phyloP scores from a whole-genome alignment of 1,284 basidiomycete species.

The Wallemia hederae region DNA sequence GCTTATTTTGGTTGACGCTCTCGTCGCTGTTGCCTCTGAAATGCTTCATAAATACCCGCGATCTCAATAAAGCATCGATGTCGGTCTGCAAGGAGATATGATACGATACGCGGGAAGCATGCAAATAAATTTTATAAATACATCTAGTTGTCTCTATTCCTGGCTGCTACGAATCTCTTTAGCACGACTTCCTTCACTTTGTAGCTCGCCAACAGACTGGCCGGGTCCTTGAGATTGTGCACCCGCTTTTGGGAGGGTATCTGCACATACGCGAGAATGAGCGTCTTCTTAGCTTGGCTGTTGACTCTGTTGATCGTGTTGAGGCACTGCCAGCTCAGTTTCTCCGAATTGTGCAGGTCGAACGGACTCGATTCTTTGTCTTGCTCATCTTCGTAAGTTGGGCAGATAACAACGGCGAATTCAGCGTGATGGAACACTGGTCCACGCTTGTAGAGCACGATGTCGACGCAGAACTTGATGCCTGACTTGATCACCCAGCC shows the following conservation, averaged over 20 bases:
- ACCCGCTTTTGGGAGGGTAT: conserved; percentile 39
- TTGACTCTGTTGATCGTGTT: conserved; percentile 92
- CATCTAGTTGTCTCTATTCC: conserved; percentile 39
- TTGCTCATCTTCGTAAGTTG: conserved; percentile 51
- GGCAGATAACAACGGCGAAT: conserved; percentile 70
- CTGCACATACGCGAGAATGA: conserved; percentile 65
- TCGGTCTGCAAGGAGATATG: background rate
- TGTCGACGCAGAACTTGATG: conserved; percentile 91
- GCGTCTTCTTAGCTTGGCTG: conserved; percentile 88
- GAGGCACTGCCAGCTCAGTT: conserved; percentile 78
- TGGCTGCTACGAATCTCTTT: conserved; percentile 58
- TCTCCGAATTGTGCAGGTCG: conserved; percentile 30
- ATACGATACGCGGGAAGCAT: background rate
- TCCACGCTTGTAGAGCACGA: conserved; percentile 74
- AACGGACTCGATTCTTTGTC: conserved; percentile 36
- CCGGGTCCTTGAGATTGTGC: conserved; percentile 31
- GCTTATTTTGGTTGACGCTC: background rate
- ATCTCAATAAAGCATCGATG: background rate
- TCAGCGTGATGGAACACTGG: conserved; percentile 90
- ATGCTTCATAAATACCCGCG: background rate
- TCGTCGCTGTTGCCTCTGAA: background rate
- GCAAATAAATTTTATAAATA: background rate
- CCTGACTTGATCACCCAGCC: conserved; percentile 96
- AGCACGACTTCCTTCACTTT: conserved; percentile 59
- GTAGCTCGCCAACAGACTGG: conserved; percentile 33